Base-by-base conservation (phyloP, 768 basidiomycete genomes). In the Suillus subalutaceus region DNA sequence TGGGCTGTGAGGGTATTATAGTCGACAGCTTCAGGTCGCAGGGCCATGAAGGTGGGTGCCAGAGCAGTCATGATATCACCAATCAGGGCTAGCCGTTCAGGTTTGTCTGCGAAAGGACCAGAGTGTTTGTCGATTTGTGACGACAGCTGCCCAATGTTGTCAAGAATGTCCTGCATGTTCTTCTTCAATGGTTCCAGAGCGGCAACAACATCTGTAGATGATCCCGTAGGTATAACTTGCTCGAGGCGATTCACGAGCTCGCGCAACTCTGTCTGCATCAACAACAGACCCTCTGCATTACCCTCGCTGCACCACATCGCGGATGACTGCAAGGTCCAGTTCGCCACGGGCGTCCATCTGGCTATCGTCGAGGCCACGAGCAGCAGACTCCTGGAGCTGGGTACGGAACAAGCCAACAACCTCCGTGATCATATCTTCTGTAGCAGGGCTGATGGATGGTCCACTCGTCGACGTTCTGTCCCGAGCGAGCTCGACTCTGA, bases 251-350 rank as follows among this genome's bases (percentile, higher is more conserved):
- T 80, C 60, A 85, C 67, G 23, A 88, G 72, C 35, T 83, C 80
- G 23, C 79, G 80, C n/a, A 93, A 75, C 70, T 93, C 90, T 12
- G 78, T 83, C 72, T 86, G 86, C 64, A 95, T 73, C 16, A 83
- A 71, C 3, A 82, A 78, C 1, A 88, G 77, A n/a, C 88, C 76
- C 65, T 91, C 86, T 46, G 84, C 81, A 43, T 92, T 88, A 15
- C 87, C 87, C 86, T 69, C 90, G 85, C 68, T 91, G 86, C 26
- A 94, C 80, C 44, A 88, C 80, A 66, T 87, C 87, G 71, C 85
- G 89, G 72, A 94, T 83, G 67, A 92, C 79, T 72, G 92, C 89
- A 73, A 92, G 87, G 77, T 94, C 92, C 32, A 93, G 77, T 68
- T 94, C 92, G 23, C 90, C 91, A 38, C 87, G 86, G 30, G 89